A percentile compares a stretch with the other conserved stretches of the same genome.
Evolutionary conservation across 495 filamentous ascomycete species (phyloP).

Genomic region (Penicillium bialowiezense): DNA sequence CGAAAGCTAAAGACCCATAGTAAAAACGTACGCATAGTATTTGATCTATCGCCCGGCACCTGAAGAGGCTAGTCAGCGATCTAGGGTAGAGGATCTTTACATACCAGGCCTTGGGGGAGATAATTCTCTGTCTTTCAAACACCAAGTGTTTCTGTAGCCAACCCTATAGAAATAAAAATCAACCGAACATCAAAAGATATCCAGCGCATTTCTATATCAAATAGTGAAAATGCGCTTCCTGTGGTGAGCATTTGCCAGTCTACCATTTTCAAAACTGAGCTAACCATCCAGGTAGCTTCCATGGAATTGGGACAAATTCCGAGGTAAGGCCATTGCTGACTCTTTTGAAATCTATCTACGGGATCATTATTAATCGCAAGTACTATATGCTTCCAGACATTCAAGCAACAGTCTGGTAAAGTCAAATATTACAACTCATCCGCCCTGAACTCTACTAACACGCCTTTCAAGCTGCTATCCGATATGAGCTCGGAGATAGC

Average conservation of each 20-base stretch:
- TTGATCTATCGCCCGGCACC: too few relatives aligned
- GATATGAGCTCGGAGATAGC: conserved; percentile 29
- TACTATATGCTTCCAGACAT: not conserved
- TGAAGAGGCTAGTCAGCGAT: too few relatives aligned
- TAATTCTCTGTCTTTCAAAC: too few relatives aligned
- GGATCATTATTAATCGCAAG: too few relatives aligned
- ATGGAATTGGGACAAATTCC: conserved; percentile 16
- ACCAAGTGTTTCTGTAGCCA: too few relatives aligned
- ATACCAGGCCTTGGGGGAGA: too few relatives aligned
- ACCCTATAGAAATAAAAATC: too few relatives aligned
- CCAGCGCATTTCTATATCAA: too few relatives aligned
- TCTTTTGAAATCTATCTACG: not conserved
- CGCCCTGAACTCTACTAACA: not conserved
- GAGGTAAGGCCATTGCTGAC: conserved; percentile 9
- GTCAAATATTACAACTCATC: not conserved
- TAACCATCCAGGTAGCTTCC: conserved; percentile 7
- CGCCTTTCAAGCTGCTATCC: conserved; percentile 19
- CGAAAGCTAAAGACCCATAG: too few relatives aligned
- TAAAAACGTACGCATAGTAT: too few relatives aligned
- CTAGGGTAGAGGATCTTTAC: too few relatives aligned
- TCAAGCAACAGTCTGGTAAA: not conserved
- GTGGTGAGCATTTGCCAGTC: not conserved
- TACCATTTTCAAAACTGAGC: not conserved
- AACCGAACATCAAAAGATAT: too few relatives aligned
- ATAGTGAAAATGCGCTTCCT: not conserved